phyloP scores from a whole-genome alignment of 768 basidiomycete genomes.

The Boletellus emodensis region DNA sequence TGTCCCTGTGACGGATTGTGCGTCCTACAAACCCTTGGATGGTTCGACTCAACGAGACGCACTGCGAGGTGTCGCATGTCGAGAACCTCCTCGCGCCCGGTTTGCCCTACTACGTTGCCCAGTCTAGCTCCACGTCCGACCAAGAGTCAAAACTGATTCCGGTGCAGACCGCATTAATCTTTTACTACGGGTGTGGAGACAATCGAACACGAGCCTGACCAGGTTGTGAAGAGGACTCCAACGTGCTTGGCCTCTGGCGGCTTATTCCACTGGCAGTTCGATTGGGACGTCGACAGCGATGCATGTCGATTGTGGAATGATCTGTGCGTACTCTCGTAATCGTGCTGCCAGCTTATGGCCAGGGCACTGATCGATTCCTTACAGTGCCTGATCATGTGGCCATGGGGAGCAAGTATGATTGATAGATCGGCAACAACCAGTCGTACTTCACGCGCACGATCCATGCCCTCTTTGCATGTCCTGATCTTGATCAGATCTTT shows the following conservation, averaged over 20 bases:
- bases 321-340: neutral
- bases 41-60: neutral
- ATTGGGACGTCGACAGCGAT: constrained; percentile 3
- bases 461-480: constrained; percentile 9
- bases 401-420: neutral
- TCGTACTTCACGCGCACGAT: constrained; percentile 8
- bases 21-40: constrained; percentile 13
- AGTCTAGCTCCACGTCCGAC: constrained; percentile 11
- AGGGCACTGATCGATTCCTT: too few species aligned
- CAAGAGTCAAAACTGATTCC: constrained; percentile 3
- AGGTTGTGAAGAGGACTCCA: neutral
- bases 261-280: neutral
- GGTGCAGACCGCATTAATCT: neutral
- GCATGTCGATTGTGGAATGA: neutral
- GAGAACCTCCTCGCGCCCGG: constrained; percentile 13
- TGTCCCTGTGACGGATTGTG: constrained; percentile 4
- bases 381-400: constrained; percentile 1
- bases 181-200: neutral
- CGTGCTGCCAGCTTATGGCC: too few species aligned
- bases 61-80: constrained; percentile 9
- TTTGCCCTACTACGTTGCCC: constrained; percentile 1
- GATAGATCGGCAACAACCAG: neutral
- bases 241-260: neutral
- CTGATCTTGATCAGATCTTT: neutral
- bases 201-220: constrained; percentile 1